Conservation (phyloP, 352 stramenopile species). For the Thalassiosira livingstoniorum region DNA sequence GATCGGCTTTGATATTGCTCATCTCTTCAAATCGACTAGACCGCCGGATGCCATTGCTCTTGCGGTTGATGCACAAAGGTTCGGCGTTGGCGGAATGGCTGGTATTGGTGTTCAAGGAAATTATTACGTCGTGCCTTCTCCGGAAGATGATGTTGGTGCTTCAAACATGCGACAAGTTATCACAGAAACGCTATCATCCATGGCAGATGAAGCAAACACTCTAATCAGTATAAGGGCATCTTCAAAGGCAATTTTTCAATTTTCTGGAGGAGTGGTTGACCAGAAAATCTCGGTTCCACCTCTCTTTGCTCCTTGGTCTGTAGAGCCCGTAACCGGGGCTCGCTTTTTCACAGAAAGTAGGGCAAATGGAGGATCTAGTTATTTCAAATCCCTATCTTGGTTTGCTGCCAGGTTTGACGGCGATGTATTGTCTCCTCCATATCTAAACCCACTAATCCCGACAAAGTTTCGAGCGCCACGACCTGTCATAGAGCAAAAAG, state of each 20-base stretch:
- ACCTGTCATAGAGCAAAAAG: conserved; percentile 46
- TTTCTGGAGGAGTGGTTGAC: conserved; percentile 55
- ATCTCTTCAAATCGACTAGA: too few relatives aligned
- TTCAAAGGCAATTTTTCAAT: conserved; percentile 58
- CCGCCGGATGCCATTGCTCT: conserved; percentile 78
- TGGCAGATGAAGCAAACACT: conserved; percentile 64
- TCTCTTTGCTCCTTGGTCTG: conserved; percentile 65
- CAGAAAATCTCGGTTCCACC: conserved; percentile 51
- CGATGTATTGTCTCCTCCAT: conserved; percentile 67
- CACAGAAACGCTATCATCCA: conserved; percentile 50
- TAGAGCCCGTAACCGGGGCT: conserved; percentile 65
- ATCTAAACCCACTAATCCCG: conserved; percentile 74
- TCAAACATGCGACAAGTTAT: conserved; percentile 52
- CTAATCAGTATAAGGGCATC: conserved; percentile 71
- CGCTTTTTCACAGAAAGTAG: conserved; percentile 70
- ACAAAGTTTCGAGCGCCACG: conserved; percentile 54
- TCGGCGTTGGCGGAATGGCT: conserved; percentile 56
- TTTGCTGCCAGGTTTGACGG: conserved; percentile 63
- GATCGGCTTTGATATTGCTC: too few relatives aligned
- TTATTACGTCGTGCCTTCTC: conserved; percentile 71
- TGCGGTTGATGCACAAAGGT: conserved; percentile 72
- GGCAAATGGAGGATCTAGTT: conserved; percentile 45
- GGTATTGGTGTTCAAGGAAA: conserved; percentile 55
- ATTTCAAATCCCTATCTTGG: conserved; percentile 63
- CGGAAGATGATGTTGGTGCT: conserved; percentile 50